A percentile compares a stretch with the other conserved stretches of the same genome.
Evolutionary conservation across 2,329 filamentous ascomycete species (phyloP).

Genomic region (Podosphaera aphanis): DNA sequence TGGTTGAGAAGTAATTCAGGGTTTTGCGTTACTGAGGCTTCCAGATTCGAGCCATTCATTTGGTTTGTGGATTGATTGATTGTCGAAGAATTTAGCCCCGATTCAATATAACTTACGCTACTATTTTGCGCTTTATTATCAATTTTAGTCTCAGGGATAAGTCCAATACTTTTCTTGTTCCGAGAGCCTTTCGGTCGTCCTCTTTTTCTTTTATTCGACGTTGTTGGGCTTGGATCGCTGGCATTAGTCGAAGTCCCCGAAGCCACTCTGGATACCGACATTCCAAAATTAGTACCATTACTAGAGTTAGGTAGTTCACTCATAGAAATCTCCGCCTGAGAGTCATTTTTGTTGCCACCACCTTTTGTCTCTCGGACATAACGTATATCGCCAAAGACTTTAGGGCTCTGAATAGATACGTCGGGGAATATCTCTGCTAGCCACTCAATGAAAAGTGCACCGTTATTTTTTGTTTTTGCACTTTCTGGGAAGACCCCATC

Average conservation of each 20-base stretch:
- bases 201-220: conserved; percentile 14
- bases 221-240: conserved; percentile 1
- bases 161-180: conserved; percentile 18
- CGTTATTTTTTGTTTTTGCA: conserved; percentile 30
- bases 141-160: conserved; percentile 3
- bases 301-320: conserved; percentile 12
- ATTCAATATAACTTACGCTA: conserved; percentile 3
- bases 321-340: conserved; percentile 2
- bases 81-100: conserved; percentile 3
- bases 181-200: conserved; percentile 29
- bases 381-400: conserved; percentile 5
- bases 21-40: conserved; percentile 9
- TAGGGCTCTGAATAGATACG: conserved; percentile 8
- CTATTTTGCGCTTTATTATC: conserved; percentile 4
- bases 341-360: conserved; percentile 7
- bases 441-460: conserved; percentile 36
- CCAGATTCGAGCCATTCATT: conserved; percentile 6
- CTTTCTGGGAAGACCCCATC: conserved; percentile 31
- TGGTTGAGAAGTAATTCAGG: conserved; percentile 3
- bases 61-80: conserved; percentile 17
- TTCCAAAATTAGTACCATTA: conserved; percentile 14
- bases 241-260: conserved; percentile 11
- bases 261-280: conserved; percentile 12
- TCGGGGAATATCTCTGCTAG: conserved; percentile 37
- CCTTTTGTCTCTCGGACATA: conserved; percentile 10